These are phyloP conservation scores for Sarocladiaceae sp. DNA, from an alignment of 2,329 filamentous ascomycete species.

Conservation along the genomic window DNA sequence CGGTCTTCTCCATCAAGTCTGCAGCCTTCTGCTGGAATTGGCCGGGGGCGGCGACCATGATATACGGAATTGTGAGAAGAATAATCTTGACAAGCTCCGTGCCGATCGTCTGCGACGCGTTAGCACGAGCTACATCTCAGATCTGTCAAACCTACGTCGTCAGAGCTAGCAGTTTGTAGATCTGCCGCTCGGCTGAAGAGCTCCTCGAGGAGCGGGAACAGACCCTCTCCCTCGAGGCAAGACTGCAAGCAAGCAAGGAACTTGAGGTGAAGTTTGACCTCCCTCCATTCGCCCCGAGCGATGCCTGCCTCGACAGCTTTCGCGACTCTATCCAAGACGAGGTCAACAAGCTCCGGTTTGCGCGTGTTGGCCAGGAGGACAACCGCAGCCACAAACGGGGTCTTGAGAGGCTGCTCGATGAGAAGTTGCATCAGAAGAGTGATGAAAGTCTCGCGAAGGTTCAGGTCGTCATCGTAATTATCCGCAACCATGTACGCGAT, in stretches of 20 bases:
- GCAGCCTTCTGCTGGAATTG: conserved; percentile 67
- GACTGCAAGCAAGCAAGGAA: conserved; percentile 83
- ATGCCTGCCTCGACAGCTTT: conserved; percentile 61
- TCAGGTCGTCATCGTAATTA: conserved; percentile 72
- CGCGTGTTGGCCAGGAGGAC: conserved; percentile 72
- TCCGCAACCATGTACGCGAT: conserved; percentile 74
- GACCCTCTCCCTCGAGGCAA: conserved; percentile 73
- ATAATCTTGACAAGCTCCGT: conserved; percentile 96
- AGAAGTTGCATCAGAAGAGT: conserved; percentile 70
- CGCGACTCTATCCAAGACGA: conserved; percentile 60
- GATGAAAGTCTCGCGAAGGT: conserved; percentile 66
- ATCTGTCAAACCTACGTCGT: conserved; percentile 63
- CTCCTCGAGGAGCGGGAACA: conserved; percentile 81
- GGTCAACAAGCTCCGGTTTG: conserved; percentile 66
- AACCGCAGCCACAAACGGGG: conserved; percentile 85
- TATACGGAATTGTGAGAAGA: conserved; percentile 86
- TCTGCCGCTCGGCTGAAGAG: conserved; percentile 90
- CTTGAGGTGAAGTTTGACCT: conserved; percentile 84
- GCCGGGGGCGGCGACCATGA: conserved; percentile 66
- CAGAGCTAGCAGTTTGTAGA: conserved; percentile 84
- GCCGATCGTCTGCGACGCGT: conserved; percentile 48
- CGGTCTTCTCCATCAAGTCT: conserved; percentile 84
- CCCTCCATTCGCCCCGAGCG: conserved; percentile 72
- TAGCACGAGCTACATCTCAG: conserved; percentile 8
- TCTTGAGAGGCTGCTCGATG: conserved; percentile 92